Conservation (phyloP, 1,139 yeast species). For the Taphrina pruni region DNA sequence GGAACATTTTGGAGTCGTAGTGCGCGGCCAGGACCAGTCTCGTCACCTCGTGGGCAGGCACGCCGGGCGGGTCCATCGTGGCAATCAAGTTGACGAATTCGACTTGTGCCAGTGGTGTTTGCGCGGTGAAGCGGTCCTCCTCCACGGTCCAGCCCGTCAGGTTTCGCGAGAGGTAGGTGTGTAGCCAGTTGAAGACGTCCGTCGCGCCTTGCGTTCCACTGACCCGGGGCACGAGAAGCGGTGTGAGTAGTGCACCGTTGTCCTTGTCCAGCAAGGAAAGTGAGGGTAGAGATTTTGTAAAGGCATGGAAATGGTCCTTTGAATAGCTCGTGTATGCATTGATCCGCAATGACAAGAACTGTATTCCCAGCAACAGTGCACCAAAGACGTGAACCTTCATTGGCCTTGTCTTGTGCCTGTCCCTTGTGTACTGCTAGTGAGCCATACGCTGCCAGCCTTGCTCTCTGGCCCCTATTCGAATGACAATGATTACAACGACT, state of each 20-base stretch:
- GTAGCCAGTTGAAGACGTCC: slow-evolving; percentile 47
- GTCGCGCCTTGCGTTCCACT: slow-evolving; percentile 56
- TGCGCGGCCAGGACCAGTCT: slow-evolving; percentile 61
- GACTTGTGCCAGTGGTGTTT: slow-evolving; percentile 52
- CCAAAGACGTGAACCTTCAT: background rate
- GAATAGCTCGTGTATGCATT: slow-evolving; percentile 20
- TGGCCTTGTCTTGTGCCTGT: too few relatives aligned
- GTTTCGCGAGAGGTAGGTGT: slow-evolving; percentile 47
- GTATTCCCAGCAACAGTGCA: background rate
- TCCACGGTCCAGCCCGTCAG: slow-evolving; percentile 53
- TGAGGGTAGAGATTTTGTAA: slow-evolving; percentile 37
- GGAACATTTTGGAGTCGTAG: slow-evolving; percentile 59
- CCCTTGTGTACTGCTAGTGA: too few relatives aligned
- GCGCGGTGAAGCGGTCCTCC: slow-evolving; percentile 55
- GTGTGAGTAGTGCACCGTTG: slow-evolving; percentile 47
- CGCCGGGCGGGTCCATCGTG: slow-evolving; percentile 49
- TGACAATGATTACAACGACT: too few relatives aligned
- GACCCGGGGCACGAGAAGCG: slow-evolving; percentile 52
- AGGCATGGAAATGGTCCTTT: slow-evolving; percentile 15
- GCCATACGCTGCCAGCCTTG: too few relatives aligned
- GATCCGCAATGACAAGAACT: background rate
- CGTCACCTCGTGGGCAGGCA: slow-evolving; percentile 47
- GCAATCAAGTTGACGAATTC: slow-evolving; percentile 59
- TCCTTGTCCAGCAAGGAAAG: slow-evolving; percentile 42
- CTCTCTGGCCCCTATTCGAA: too few relatives aligned